Conservation (phyloP, 2,329 filamentous ascomycete genomes). For the Microdochium trichocladiopsis region DNA sequence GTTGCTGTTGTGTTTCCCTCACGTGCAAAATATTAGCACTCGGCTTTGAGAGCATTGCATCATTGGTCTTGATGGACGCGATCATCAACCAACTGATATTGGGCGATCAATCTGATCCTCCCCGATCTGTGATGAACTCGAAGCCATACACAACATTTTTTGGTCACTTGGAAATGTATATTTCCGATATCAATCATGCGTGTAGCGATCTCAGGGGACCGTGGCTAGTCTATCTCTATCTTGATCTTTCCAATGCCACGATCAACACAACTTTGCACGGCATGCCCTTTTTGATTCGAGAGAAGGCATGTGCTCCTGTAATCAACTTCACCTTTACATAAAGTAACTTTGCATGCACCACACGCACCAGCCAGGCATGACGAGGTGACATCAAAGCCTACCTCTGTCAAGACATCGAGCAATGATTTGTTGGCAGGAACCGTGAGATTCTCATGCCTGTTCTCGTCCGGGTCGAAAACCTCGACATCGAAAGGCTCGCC, state of each 20-base stretch:
- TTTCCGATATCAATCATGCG: too few species aligned
- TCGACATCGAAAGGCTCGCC: not conserved
- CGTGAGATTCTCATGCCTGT: constrained; percentile 1
- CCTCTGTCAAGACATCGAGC: constrained; percentile 1
- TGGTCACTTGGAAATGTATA: too few species aligned
- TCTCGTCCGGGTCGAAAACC: not conserved
- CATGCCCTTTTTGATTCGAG: constrained; percentile 23
- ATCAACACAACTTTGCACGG: constrained; percentile 28
- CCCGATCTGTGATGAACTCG: too few species aligned
- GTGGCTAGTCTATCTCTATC: constrained; percentile 16
- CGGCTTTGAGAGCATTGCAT: too few species aligned
- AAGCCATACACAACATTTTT: too few species aligned
- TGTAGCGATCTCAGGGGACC: too few species aligned
- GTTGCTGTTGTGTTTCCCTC: too few species aligned
- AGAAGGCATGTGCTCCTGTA: constrained; percentile 28
- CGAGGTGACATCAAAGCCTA: constrained; percentile 24
- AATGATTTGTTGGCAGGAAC: constrained; percentile 1
- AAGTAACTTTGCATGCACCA: constrained; percentile 30
- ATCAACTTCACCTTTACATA: constrained; percentile 26
- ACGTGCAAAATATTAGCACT: too few species aligned
- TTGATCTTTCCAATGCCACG: constrained; percentile 22
- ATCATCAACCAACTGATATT: too few species aligned
- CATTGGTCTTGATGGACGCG: too few species aligned
- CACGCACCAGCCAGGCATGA: constrained; percentile 36
- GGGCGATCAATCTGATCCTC: too few species aligned